Evolutionary conservation across 1,139 yeast genomes (phyloP).

Genomic region (Hyphopichia pseudoburtonii): DNA sequence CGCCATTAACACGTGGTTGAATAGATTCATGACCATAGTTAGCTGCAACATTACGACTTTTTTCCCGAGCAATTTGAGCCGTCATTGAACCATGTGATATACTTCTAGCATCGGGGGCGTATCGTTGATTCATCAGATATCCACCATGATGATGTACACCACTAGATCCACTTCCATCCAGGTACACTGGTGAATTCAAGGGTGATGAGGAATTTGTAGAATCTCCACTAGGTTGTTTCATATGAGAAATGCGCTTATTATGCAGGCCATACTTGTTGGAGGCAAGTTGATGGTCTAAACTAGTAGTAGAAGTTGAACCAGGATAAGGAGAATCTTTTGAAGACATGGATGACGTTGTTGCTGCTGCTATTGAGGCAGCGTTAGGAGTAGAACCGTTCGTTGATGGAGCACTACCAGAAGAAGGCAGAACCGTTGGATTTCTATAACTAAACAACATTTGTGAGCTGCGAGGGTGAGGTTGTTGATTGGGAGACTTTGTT

Average conservation of each 20-base stretch:
- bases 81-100: conserved; percentile 9
- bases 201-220: conserved; percentile 1
- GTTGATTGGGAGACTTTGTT: conserved; percentile 2
- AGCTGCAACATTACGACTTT: too few relatives aligned
- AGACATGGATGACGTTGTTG: background rate
- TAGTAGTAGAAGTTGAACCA: conserved; percentile 12
- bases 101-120: background rate
- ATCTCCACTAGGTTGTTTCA: conserved; percentile 1
- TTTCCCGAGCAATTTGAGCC: too few relatives aligned
- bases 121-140: background rate
- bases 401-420: conserved; percentile 5
- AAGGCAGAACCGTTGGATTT: conserved; percentile 17
- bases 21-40: too few relatives aligned
- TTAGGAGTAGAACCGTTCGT: conserved; percentile 1
- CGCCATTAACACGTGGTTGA: conserved; percentile 6
- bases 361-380: background rate
- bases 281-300: conserved; percentile 12
- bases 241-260: background rate
- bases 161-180: background rate
- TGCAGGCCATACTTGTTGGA: conserved; percentile 1
- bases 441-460: conserved; percentile 35
- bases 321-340: conserved; percentile 22
- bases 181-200: background rate
- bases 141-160: background rate
- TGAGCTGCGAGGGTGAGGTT: conserved; percentile 23